phyloP scores from a whole-genome alignment of 1,284 basidiomycete genomes.

The Coniferiporia sulphurascens region DNA sequence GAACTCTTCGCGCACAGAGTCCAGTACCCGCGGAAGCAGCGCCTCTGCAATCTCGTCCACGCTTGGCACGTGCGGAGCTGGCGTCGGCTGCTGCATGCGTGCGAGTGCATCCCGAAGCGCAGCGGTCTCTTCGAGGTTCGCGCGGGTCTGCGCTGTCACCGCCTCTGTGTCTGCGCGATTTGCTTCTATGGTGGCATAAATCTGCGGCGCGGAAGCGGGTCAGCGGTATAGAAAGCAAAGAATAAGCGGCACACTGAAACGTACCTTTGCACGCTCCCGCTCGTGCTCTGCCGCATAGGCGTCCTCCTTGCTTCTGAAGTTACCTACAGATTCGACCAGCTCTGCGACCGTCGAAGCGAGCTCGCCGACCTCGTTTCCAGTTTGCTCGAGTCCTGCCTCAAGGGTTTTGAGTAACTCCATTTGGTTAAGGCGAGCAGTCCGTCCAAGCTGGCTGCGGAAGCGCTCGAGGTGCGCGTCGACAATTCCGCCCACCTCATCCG shows the following conservation, averaged over 20 bases:
- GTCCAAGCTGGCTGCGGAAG: slow-evolving; percentile 17
- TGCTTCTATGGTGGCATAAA: not conserved
- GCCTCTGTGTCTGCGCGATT: not conserved
- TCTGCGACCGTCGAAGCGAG: slow-evolving; percentile 3
- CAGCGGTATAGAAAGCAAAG: not conserved
- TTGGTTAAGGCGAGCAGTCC: slow-evolving; percentile 34
- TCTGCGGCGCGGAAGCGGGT: not conserved
- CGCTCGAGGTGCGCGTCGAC: slow-evolving; percentile 35
- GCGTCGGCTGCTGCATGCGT: not conserved
- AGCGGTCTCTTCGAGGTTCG: slow-evolving; percentile 5
- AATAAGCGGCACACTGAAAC: not conserved
- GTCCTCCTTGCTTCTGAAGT: not conserved
- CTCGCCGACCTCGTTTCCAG: not conserved
- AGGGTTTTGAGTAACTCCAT: slow-evolving; percentile 20
- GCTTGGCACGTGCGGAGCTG: slow-evolving; percentile 2
- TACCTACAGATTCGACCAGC: not conserved
- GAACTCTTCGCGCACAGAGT: slow-evolving; percentile 7
- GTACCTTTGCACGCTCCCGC: not conserved
- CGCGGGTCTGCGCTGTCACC: slow-evolving; percentile 1
- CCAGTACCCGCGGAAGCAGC: slow-evolving; percentile 8
- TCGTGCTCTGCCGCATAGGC: not conserved
- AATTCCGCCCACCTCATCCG: slow-evolving; percentile 35
- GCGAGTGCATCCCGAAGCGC: not conserved
- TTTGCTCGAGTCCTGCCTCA: not conserved
- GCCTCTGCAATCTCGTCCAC: slow-evolving; percentile 6